Conservation (phyloP, 139 green algal genomes). For the Picochlorum sp. region DNA sequence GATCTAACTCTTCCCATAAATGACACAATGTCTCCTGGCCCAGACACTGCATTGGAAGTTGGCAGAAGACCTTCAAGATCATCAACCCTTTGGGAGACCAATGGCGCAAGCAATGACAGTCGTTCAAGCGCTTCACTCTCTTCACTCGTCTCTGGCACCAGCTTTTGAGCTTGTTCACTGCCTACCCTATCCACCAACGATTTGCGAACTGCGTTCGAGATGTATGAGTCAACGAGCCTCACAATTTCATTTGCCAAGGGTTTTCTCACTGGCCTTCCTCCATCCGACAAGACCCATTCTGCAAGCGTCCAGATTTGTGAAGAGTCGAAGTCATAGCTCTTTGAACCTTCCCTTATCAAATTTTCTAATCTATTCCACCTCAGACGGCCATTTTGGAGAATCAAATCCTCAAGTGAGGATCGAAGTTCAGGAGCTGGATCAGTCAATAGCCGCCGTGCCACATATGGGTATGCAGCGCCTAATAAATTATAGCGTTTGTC, state of each 20-base stretch:
- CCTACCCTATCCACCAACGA: slow-evolving; percentile 19
- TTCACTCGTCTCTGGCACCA: slow-evolving; percentile 45
- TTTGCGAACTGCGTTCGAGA: background rate
- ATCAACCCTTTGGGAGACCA: slow-evolving; percentile 7
- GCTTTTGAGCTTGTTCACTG: slow-evolving; percentile 26
- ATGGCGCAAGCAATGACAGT: slow-evolving; percentile 33
- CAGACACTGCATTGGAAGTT: too few species aligned
- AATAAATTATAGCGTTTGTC: slow-evolving; percentile 83
- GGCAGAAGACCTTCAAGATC: slow-evolving; percentile 13
- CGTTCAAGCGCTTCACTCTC: slow-evolving; percentile 39
- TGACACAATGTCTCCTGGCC: slow-evolving; percentile 30
- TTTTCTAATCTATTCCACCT: slow-evolving; percentile 80
- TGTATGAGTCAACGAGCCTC: slow-evolving; percentile 54
- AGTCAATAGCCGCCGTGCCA: slow-evolving; percentile 86
- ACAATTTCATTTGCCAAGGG: slow-evolving; percentile 60
- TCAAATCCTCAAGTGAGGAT: slow-evolving; percentile 64
- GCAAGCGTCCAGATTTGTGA: slow-evolving; percentile 78
- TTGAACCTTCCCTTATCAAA: slow-evolving; percentile 68
- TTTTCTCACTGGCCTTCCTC: slow-evolving; percentile 33
- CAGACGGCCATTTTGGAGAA: slow-evolving; percentile 50
- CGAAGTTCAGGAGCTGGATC: slow-evolving; percentile 79
- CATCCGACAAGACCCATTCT: slow-evolving; percentile 61
- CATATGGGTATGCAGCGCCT: slow-evolving; percentile 90
- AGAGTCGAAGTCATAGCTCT: slow-evolving; percentile 69
- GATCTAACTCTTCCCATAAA: slow-evolving; percentile 25